phyloP scores from a whole-genome alignment of 352 stramenopile species.

The Phytopythium chamaehyphon region DNA sequence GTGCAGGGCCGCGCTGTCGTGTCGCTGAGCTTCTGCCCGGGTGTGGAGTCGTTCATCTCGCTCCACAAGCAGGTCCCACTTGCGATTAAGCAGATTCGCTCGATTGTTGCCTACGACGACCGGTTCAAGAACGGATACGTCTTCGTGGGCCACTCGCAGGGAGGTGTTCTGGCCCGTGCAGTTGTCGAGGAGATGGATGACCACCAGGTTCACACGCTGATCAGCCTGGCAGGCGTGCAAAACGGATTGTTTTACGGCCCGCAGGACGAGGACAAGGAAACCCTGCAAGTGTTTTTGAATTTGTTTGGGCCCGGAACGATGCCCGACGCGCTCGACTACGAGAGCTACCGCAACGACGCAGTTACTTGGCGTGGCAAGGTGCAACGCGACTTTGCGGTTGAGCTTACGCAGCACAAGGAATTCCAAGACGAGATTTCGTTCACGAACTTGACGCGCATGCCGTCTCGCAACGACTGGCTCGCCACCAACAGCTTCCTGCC shows the following conservation, averaged over 20 bases:
- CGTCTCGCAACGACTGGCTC: conserved; percentile 20
- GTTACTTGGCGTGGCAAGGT: conserved; percentile 15
- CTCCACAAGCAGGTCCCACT: conserved; percentile 32
- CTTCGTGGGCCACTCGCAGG: conserved; percentile 45
- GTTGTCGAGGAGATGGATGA: conserved; percentile 60
- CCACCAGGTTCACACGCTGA: conserved; percentile 37
- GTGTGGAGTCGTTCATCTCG: conserved; percentile 25
- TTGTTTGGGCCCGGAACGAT: conserved; percentile 21
- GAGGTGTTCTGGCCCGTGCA: conserved; percentile 29
- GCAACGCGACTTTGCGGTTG: conserved; percentile 25
- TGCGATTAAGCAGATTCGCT: conserved; percentile 40
- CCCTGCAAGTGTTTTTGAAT: conserved; percentile 28
- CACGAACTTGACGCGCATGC: conserved; percentile 36
- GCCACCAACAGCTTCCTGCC: conserved; percentile 17
- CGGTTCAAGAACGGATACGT: conserved; percentile 38
- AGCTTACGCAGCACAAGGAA: conserved; percentile 19
- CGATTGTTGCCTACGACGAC: conserved; percentile 24
- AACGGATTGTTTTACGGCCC: conserved; percentile 54
- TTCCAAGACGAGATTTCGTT: conserved; percentile 33
- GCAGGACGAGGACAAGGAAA: conserved; percentile 22
- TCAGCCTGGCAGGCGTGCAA: conserved; percentile 41
- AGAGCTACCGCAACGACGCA: conserved; percentile 6
- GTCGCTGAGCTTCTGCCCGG: conserved; percentile 31
- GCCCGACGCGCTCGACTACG: conserved; percentile 29
- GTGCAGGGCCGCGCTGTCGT: conserved; percentile 27